A percentile compares a stretch with the other conserved stretches of the same genome.
phyloP scores from a whole-genome alignment of 148 eudicot genomes.

The Rhododendron ovatum region DNA sequence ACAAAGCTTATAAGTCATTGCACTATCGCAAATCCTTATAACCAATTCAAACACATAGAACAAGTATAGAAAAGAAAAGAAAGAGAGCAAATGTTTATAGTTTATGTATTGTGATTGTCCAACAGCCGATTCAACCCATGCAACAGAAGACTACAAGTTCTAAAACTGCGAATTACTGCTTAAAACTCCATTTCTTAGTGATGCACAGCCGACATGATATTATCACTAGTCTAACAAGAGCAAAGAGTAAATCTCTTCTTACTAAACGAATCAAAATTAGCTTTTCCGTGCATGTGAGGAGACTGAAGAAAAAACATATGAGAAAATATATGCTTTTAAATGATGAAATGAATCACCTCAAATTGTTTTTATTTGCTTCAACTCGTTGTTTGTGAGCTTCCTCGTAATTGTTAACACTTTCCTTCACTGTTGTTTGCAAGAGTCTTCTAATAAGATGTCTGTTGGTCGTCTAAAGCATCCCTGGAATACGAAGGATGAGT shows the following conservation, averaged over 20 bases:
- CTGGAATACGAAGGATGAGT: background rate
- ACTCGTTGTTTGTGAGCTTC: conserved; percentile 52
- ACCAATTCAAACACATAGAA: background rate
- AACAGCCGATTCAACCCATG: background rate
- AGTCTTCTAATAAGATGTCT: background rate
- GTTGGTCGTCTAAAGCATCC: background rate
- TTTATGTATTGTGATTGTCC: background rate
- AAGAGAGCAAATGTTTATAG: background rate
- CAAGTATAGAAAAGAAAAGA: background rate
- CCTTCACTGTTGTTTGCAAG: conserved; percentile 22
- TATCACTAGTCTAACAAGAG: background rate
- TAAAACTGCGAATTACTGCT: background rate
- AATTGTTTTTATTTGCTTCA: conserved; percentile 42
- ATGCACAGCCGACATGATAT: background rate
- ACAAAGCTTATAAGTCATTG: background rate
- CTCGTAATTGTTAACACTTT: conserved; percentile 35
- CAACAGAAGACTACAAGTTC: background rate
- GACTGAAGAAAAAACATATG: background rate
- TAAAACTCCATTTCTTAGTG: background rate
- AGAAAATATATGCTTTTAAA: background rate
- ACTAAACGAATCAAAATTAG: background rate
- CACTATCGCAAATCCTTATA: background rate
- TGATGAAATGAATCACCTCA: conserved; percentile 28
- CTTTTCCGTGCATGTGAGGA: background rate
- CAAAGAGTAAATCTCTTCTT: background rate